phyloP scores from a whole-genome alignment of 192 early-diverging fungal genomes.

The Geranomyces michiganensis region DNA sequence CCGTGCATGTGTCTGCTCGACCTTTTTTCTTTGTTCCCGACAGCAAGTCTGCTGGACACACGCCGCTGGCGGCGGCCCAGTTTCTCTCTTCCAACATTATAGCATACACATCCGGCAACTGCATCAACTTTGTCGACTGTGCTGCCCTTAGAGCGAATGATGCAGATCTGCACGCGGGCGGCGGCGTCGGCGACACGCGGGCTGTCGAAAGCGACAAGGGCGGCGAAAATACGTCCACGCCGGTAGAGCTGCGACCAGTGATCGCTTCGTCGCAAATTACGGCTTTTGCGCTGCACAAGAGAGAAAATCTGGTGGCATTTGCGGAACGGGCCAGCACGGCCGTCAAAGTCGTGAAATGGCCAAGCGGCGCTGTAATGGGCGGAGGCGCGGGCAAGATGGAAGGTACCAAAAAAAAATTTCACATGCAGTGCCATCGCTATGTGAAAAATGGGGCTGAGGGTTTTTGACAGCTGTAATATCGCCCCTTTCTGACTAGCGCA shows the following conservation, averaged over 20 bases:
- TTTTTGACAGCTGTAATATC: too few relatives aligned
- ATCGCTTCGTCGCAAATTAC: constrained; percentile 46
- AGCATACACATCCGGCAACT: constrained; percentile 53
- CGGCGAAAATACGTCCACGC: background rate
- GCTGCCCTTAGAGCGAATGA: background rate
- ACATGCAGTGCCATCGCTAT: too few relatives aligned
- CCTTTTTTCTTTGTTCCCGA: background rate
- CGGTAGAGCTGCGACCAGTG: constrained; percentile 24
- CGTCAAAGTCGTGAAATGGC: constrained; percentile 54
- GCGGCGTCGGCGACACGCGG: background rate
- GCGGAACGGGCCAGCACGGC: constrained; percentile 40
- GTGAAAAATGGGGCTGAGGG: too few relatives aligned
- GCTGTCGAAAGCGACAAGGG: background rate
- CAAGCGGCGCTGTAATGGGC: constrained; percentile 25
- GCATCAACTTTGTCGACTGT: constrained; percentile 48
- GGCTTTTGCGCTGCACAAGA: constrained; percentile 43
- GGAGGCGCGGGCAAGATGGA: constrained; percentile 14
- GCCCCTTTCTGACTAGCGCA: background rate
- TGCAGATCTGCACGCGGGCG: constrained; percentile 14
- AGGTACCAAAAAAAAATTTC: constrained; percentile 22
- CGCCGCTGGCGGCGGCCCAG: constrained; percentile 21
- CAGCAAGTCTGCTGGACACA: constrained; percentile 54
- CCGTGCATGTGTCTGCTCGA: too few relatives aligned
- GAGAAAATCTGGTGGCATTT: constrained; percentile 51
- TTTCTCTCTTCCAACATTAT: constrained; percentile 41